Base-by-base conservation (phyloP, 495 filamentous ascomycete species). In the Tuber indicum region DNA sequence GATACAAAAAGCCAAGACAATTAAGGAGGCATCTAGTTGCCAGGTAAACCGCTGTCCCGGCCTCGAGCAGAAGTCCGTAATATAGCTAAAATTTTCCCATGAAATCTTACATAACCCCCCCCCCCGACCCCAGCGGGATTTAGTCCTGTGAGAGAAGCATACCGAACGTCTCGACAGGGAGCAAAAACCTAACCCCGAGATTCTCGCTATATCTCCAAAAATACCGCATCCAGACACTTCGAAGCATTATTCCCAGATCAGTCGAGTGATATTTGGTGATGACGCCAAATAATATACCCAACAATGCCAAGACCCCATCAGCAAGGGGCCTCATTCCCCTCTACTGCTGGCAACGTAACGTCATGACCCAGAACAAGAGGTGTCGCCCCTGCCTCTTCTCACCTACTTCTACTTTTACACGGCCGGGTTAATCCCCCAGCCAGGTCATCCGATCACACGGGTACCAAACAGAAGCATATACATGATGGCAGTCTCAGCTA, bases 401-500 rank as follows among this genome's bases (percentile, higher is more conserved):
- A 32, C 14, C 58, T 16, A 66, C 26, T 66, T 66, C 26, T 36
- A 62, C n/a, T 62, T 17, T 26, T 62, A 66, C 12, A 36, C 58
- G 58, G 58, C 49, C 58, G 70, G 74, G 74, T 45, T 26, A 72
- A 75, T 41, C 23, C 73, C 49, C 42, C 44, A 36, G 26, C 69
- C 43, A 72, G 26, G 23, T 66, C n/a, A 70, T 12, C 21, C 26
- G 46, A 23, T 62, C 9, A 46, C 69, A 42, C 46, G 41, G 23
- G 19, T 39, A 77, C 46, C 66, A 62, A 44, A 72, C 12, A 77
- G 58, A 75, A 39, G 16, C 58, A 17, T 58, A 66, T 36, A 32
- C 75, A 77, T 17, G 66, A 80, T 80, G 78, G 46, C 77, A 43
- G 75, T 47, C 69, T 80, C 79, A 17, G 58, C 58, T 36, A 66